Evolutionary conservation across 257 asterid genomes (phyloP).

Genomic region (Gentiana dahurica): DNA sequence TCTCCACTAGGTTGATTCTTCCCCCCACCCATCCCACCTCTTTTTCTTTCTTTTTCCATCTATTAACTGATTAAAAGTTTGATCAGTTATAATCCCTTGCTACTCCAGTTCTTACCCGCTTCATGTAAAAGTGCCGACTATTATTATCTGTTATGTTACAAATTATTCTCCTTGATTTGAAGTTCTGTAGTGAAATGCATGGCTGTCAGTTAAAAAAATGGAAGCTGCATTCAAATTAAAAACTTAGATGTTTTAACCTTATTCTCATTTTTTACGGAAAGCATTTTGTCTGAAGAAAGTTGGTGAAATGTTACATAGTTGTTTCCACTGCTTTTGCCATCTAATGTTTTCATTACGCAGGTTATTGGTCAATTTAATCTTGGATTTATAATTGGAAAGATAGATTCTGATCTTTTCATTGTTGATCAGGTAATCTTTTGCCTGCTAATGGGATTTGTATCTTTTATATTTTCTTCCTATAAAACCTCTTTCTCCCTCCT

Average conservation of each 20-base stretch:
- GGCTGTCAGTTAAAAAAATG: no score
- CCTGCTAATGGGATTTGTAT: constrained; percentile 6
- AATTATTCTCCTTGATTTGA: background rate
- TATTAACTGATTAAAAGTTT: no score
- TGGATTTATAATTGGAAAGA: constrained; percentile 87
- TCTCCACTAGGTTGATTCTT: no score
- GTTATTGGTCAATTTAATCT: constrained; percentile 96
- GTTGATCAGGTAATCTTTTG: constrained; percentile 77
- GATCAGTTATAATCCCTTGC: no score
- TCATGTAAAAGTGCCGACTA: no score
- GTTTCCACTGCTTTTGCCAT: constrained; percentile 7
- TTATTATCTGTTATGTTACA: background rate
- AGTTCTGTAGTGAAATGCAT: background rate
- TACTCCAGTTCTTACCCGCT: no score
- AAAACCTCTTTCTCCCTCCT: background rate
- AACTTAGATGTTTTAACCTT: background rate
- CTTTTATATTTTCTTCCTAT: background rate
- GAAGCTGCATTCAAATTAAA: background rate
- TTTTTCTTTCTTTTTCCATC: no score
- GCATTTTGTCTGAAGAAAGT: no score
- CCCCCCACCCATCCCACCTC: no score
- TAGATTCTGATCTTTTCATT: constrained; percentile 78
- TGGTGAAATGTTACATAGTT: background rate
- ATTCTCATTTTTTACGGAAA: no score
- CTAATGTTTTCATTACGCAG: constrained; percentile 28